A percentile compares a stretch with the other conserved stretches of the same genome.
Evolutionary conservation across 139 green algal species (phyloP).

Genomic region (Trebouxia sp.): DNA sequence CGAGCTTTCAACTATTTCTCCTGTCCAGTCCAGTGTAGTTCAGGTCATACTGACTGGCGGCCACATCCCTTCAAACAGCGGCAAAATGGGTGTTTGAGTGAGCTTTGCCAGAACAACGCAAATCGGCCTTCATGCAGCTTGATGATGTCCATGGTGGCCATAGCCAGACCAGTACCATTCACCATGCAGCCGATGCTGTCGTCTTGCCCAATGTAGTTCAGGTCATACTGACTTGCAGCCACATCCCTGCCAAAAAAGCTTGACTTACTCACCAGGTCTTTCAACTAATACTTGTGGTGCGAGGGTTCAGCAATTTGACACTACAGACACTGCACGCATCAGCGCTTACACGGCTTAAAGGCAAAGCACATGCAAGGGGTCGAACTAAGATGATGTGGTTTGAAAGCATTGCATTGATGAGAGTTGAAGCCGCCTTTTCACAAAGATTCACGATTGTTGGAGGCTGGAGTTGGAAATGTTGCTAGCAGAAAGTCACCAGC

Average conservation of each 20-base stretch:
- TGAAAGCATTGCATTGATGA: no score
- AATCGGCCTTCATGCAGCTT: constrained; percentile 93
- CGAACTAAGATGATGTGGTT: no score
- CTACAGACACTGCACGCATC: no score
- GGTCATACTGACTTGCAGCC: constrained; percentile 85
- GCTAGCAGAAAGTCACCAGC: no score
- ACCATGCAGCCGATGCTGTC: constrained; percentile 96
- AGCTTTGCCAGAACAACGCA: constrained; percentile 89
- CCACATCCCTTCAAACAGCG: not conserved
- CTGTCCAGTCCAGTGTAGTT: constrained; percentile 99
- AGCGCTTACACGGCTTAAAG: no score
- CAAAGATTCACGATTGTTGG: no score
- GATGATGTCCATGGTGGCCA: constrained; percentile 99
- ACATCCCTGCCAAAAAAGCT: constrained; percentile 92
- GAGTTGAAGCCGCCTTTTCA: no score
- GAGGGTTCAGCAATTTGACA: no score
- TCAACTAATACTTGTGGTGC: no score
- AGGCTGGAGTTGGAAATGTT: no score
- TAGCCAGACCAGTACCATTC: constrained; percentile 97
- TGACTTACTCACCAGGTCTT: no score
- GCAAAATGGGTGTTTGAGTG: not conserved
- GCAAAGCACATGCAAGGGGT: no score
- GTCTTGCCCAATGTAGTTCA: constrained; percentile 99
- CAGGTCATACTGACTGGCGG: constrained; percentile 68
- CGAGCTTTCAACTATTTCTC: constrained; percentile 95